A percentile compares a stretch with the other conserved stretches of the same genome.
phyloP scores from a whole-genome alignment of 108 stramenopile species.

The Poteriospumella lacustris region DNA sequence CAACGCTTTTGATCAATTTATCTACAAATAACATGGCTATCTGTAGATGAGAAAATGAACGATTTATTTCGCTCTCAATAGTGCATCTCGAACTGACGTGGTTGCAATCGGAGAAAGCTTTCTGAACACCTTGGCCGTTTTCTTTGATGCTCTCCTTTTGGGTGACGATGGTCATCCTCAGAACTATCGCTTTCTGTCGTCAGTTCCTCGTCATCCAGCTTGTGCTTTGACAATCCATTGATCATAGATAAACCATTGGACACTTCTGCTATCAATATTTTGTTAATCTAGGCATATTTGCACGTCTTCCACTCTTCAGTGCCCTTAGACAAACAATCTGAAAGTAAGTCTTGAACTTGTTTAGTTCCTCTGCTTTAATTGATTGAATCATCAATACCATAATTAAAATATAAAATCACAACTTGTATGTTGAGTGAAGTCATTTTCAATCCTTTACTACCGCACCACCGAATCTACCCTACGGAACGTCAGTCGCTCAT shows the following conservation, averaged over 20 bases:
- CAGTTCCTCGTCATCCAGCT: slow-evolving; percentile 11
- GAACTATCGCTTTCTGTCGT: not conserved
- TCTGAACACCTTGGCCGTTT: not conserved
- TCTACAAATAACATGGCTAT: not conserved
- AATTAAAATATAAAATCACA: not conserved
- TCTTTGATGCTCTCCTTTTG: not conserved
- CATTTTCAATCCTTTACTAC: not conserved
- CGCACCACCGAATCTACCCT: too few species aligned
- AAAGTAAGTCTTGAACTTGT: slow-evolving; percentile 3
- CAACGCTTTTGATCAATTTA: slow-evolving; percentile 3
- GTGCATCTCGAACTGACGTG: not conserved
- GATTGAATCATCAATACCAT: slow-evolving; percentile 19
- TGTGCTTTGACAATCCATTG: slow-evolving; percentile 12
- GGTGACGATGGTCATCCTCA: not conserved
- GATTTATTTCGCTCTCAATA: slow-evolving; percentile 3
- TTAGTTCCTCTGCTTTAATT: slow-evolving; percentile 11
- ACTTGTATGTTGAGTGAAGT: slow-evolving; percentile 1
- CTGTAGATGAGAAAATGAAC: not conserved
- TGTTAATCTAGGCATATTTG: not conserved
- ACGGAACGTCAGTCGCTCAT: too few species aligned
- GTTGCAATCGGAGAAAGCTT: not conserved
- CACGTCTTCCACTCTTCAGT: not conserved
- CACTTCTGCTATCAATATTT: slow-evolving; percentile 1
- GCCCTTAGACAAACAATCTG: not conserved
- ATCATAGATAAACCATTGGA: slow-evolving; percentile 9